Base-by-base conservation (phyloP, 129 eudicot species). In the Flaveria robusta region DNA sequence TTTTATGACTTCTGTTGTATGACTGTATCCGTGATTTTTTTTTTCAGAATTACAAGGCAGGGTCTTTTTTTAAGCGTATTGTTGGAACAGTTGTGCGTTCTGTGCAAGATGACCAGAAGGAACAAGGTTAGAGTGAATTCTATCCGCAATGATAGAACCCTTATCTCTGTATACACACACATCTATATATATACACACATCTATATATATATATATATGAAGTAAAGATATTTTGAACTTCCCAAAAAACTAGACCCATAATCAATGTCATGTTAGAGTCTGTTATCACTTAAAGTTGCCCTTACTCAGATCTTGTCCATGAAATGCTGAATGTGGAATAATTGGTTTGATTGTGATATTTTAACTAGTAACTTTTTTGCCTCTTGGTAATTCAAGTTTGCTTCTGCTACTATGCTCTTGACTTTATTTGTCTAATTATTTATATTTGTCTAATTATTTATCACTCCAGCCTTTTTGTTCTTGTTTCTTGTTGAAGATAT, bases 11-110 rank as follows among this genome's bases (percentile, higher is more conserved):
- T 47, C 31, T 52, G 47, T 15, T 47, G 79, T 60, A 47, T 67
- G 39, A 34, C 7, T 31, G 37, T 34, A 34, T 42, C 56, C 70
- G 43, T 68, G 70, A 46, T 26, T 81, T 46, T 74, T 43, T 78
- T 89, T 58, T 55, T 5, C 88, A 93, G 97, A 93, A 83, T 74
- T 81, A 60, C 70, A 90, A 88, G 81, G 88, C 85, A 7, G 89
- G 93, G 77, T 93, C 98, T 75, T 88, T 93, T 80, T 76, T 93
- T 12, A 90, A 84, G 84, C 87, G 98, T 68, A 87, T 93, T 73
- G 96, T 93, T 29, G 98, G 97, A 50, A 93, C 98, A 49, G 98
- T 93, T 81, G 98, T 93, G 75, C 92, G 98, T 72, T 93, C 97
- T 71, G 98, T 93, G 45, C 98, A 93, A 76, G 98, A 93, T 71